Evolutionary conservation across 495 filamentous ascomycete species (phyloP).

Genomic region (Talaromyces ruber): DNA sequence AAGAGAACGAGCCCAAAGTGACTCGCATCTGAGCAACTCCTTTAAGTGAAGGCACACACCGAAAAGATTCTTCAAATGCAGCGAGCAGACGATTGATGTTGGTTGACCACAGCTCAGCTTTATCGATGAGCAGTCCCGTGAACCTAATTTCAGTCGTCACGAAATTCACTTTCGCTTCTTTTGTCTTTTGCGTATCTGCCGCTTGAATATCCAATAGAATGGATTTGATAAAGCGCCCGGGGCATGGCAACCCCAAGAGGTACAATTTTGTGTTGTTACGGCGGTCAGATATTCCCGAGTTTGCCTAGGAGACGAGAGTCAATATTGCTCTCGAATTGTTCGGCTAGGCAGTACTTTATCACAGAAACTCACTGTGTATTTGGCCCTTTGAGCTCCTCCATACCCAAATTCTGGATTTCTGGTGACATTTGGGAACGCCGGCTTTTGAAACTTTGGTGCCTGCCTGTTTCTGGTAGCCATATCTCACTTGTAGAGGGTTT

Average conservation of each 20-base stretch:
- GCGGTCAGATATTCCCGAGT: background rate
- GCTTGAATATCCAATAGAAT: background rate
- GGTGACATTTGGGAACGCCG: background rate
- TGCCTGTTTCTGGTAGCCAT: background rate
- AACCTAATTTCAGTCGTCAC: background rate
- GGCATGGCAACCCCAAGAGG: background rate
- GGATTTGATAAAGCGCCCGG: background rate
- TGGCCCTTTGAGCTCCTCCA: background rate
- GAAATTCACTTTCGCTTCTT: background rate
- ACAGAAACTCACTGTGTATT: background rate
- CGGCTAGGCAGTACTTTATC: too few relatives aligned
- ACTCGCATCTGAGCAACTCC: slow-evolving; percentile 45
- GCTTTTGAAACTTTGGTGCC: background rate
- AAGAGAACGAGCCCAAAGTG: slow-evolving; percentile 44
- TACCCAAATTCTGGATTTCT: background rate
- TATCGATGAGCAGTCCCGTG: slow-evolving; percentile 9
- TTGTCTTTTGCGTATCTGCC: background rate
- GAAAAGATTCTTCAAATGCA: slow-evolving; percentile 21
- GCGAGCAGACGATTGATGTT: slow-evolving; percentile 19
- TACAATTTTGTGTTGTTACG: background rate
- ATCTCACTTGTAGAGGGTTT: background rate
- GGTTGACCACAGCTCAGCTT: slow-evolving; percentile 8
- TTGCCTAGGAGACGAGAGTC: background rate
- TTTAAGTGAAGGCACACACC: slow-evolving; percentile 21
- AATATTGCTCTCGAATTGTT: background rate